Conservation (phyloP, 2,329 filamentous ascomycete genomes). For the Fusarium guadeloupense region DNA sequence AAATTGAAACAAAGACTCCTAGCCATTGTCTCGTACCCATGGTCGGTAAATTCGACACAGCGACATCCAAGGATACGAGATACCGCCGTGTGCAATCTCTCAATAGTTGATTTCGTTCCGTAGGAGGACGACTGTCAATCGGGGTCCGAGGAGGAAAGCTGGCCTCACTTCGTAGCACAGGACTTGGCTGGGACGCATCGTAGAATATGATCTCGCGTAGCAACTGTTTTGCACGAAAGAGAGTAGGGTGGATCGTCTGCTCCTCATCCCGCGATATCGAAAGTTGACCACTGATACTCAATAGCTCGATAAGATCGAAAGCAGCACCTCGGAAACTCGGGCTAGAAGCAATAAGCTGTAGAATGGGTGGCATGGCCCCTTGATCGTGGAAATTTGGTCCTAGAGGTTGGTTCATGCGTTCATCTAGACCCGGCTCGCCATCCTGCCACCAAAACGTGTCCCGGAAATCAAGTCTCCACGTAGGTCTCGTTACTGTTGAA, state of each 20-base stretch:
- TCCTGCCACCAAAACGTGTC: conserved; percentile 69
- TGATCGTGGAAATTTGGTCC: conserved; percentile 34
- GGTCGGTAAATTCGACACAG: conserved; percentile 51
- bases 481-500: conserved; percentile 52
- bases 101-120: conserved; percentile 59
- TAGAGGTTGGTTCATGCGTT: conserved; percentile 27
- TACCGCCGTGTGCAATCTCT: conserved; percentile 62
- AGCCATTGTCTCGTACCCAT: conserved; percentile 58
- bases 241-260: conserved; percentile 57
- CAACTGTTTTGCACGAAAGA: conserved; percentile 64
- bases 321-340: conserved; percentile 59
- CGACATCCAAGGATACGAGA: conserved; percentile 61
- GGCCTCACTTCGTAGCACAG: conserved; percentile 47
- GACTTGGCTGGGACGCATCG: conserved; percentile 60
- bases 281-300: conserved; percentile 60
- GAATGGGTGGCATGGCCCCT: conserved; percentile 57
- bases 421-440: conserved; percentile 51
- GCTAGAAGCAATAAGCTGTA: conserved; percentile 61
- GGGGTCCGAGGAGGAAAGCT: conserved; percentile 34
- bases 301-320: conserved; percentile 63
- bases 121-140: conserved; percentile 57
- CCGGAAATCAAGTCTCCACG: conserved; percentile 60
- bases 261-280: conserved; percentile 60
- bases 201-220: conserved; percentile 65
- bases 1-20: conserved; percentile 63